Base-by-base conservation (phyloP, 768 basidiomycete genomes). In the Termitomyces sp. region DNA sequence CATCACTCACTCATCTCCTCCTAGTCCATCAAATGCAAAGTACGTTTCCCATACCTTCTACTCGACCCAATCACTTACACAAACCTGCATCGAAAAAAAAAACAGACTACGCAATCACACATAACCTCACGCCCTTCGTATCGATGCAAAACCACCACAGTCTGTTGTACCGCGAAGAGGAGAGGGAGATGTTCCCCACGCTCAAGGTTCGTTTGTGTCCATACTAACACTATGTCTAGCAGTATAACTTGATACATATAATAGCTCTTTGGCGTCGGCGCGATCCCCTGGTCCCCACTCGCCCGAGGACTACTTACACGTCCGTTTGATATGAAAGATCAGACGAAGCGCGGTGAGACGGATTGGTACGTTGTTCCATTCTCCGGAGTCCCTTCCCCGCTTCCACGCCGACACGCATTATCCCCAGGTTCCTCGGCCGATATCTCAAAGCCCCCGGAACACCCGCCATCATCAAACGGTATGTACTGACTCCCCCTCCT, bases 121-220 rank as follows among this genome's bases (percentile, higher is more conserved):
- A 86, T 63, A 75, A 77, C 6, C 69, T 82, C 5, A 82, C 80
- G 0, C 80, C 80, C 1, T 86, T 88, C 68, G 82, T 86, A 63
- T 82, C 81, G 0, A 84, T 86, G 84, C 85, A 86, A 65, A 86
- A 86, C 61, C 81, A 83, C 52, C 80, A 86, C 64, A 82, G 70
- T 56, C 66, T 84, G 5, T 60, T 82, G 9, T 86, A 88, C 59
- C 71, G 85, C 16, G 86, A 88, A 64, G 85, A 88, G 61, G 84
- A 83, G 60, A 70, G 81, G 2, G 81, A 83, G 60, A 82, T 83
- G 80, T 80, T 85, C 61, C 84, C 85, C 1, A 78, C 78, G 1
- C 66, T 82, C 31, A 80, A 81, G 69, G 80, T 76, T 23, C 10
- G 10, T 1, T 11, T 11, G 3, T 10, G 11, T 18, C 13, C 13